phyloP scores from a whole-genome alignment of 202 grass and related monocot species.

The Zoysia matrella region DNA sequence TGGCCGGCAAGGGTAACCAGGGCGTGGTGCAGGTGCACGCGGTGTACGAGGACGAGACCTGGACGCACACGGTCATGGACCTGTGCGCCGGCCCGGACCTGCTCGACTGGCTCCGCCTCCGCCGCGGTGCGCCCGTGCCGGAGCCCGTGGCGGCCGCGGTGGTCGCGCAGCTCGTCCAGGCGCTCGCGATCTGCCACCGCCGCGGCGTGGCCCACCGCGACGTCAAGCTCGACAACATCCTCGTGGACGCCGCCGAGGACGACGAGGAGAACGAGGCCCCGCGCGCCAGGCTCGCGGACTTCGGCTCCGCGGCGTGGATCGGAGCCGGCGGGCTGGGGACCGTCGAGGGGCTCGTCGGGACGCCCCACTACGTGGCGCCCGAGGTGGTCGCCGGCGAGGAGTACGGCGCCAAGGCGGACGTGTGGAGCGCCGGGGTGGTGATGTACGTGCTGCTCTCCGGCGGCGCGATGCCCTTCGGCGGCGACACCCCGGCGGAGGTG shows the following conservation, averaged over 20 bases:
- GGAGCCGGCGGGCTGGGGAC: slow-evolving; percentile 33
- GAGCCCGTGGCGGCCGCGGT: slow-evolving; percentile 61
- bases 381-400: slow-evolving; percentile 77
- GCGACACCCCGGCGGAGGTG: slow-evolving; percentile 72
- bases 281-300: slow-evolving; percentile 70
- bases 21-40: slow-evolving; percentile 73
- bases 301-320: slow-evolving; percentile 82
- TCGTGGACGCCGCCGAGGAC: slow-evolving; percentile 47
- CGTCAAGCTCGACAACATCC: slow-evolving; percentile 91
- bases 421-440: slow-evolving; percentile 95
- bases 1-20: slow-evolving; percentile 72
- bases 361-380: slow-evolving; percentile 89
- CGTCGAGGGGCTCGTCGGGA: slow-evolving; percentile 76
- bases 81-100: slow-evolving; percentile 85
- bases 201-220: slow-evolving; percentile 83
- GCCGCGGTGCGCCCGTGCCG: slow-evolving; percentile 60
- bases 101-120: slow-evolving; percentile 69
- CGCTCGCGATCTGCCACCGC: slow-evolving; percentile 47
- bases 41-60: slow-evolving; percentile 78
- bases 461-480: slow-evolving; percentile 77
- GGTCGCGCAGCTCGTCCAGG: slow-evolving; percentile 55
- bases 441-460: slow-evolving; percentile 89
- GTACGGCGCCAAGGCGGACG: slow-evolving; percentile 93
- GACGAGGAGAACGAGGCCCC: not conserved
- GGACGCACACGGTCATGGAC: slow-evolving; percentile 84